Percentiles rank a stretch among this genome's conserved stretches.
Evolutionary conservation across 345 rosid species (phyloP).

Genomic region (Gossypium herbaceum): DNA sequence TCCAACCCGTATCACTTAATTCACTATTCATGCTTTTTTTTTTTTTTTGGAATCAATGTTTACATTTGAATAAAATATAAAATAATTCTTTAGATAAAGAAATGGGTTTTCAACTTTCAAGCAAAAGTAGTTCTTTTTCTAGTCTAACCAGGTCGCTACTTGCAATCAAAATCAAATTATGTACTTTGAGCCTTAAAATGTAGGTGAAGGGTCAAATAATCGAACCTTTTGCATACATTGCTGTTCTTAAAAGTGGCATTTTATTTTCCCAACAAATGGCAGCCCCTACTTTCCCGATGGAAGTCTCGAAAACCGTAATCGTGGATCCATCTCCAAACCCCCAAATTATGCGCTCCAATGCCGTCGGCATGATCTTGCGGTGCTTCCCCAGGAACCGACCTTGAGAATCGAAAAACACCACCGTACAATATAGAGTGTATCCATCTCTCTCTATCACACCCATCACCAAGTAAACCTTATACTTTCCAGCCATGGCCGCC

Average conservation of each 20-base stretch:
- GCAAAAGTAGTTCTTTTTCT: background rate
- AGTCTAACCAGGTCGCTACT: background rate
- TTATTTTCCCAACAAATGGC: conserved; percentile 94
- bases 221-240: conserved; percentile 90
- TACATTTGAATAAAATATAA: background rate
- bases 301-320: conserved; percentile 75
- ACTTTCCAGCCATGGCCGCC: conserved; percentile 84
- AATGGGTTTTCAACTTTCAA: background rate
- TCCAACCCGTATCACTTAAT: background rate
- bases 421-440: conserved; percentile 71
- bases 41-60: background rate
- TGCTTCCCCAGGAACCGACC: conserved; percentile 88
- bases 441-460: conserved; percentile 95
- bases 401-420: conserved; percentile 74
- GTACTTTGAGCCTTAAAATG: background rate
- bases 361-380: conserved; percentile 87
- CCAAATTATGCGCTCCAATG: conserved; percentile 85
- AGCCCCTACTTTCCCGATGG: conserved; percentile 82
- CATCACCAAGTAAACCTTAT: conserved; percentile 80
- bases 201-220: background rate
- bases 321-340: conserved; percentile 96
- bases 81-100: background rate
- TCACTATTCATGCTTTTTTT: background rate
- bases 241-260: conserved; percentile 93
- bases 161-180: background rate